phyloP scores from a whole-genome alignment of 306 rosid genomes.

The Cucurbita pepo region DNA sequence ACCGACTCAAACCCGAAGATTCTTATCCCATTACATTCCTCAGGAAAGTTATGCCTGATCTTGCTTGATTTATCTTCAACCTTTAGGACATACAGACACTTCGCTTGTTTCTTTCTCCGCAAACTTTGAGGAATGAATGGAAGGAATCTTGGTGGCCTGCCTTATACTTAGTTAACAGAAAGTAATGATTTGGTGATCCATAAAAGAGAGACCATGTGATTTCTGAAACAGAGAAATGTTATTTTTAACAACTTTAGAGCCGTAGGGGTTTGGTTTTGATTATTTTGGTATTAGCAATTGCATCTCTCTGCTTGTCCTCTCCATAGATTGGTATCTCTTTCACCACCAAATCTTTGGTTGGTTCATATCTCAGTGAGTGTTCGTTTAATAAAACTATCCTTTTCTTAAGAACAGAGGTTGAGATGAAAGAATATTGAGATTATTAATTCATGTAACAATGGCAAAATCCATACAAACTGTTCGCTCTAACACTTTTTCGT shows the following conservation, averaged over 20 bases:
- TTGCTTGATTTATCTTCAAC: slow-evolving; percentile 29
- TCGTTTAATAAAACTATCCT: not conserved
- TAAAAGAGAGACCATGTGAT: slow-evolving; percentile 5
- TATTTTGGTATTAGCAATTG: slow-evolving; percentile 9
- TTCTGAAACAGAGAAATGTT: not conserved
- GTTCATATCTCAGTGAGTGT: not conserved
- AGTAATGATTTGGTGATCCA: slow-evolving; percentile 1
- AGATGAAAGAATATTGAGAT: not conserved
- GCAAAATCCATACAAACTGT: not conserved
- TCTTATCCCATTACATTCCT: slow-evolving; percentile 60
- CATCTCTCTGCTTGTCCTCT: slow-evolving; percentile 16
- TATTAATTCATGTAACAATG: not conserved
- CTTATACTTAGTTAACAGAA: not conserved
- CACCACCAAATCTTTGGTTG: not conserved
- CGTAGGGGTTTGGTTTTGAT: not conserved
- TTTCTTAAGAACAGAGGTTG: not conserved
- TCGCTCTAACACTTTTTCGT: not conserved
- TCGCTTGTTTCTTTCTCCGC: not conserved
- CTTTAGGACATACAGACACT: slow-evolving; percentile 14
- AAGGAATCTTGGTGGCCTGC: not conserved
- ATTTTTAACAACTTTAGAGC: not conserved
- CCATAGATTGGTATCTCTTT: not conserved
- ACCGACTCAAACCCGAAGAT: slow-evolving; percentile 54
- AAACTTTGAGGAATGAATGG: slow-evolving; percentile 1
- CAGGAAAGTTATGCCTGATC: slow-evolving; percentile 71